These are phyloP conservation scores for Aschersonia sp. DNA, from an alignment of 2,329 filamentous ascomycete species.

Conservation along the genomic window DNA sequence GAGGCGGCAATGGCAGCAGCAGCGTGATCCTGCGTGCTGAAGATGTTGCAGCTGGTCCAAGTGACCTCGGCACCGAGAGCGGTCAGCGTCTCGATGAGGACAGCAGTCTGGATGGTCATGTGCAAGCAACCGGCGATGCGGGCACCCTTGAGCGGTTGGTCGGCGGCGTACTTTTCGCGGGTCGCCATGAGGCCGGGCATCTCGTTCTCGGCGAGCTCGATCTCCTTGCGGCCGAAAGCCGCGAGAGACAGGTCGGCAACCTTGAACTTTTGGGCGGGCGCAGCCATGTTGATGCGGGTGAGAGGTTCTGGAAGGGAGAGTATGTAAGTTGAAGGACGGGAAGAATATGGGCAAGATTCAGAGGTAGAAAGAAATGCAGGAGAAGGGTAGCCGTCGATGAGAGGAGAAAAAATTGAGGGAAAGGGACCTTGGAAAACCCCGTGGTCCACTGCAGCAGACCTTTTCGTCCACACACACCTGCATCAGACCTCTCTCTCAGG, in stretches of 20 bases:
- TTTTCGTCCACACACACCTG: no score
- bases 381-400: no score
- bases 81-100: slow-evolving; percentile 95
- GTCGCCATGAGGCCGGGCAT: slow-evolving; percentile 98
- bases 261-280: slow-evolving; percentile 89
- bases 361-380: no score
- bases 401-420: no score
- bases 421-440: no score
- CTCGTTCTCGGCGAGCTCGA: slow-evolving; percentile 90
- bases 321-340: slow-evolving; percentile 1
- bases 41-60: slow-evolving; percentile 99
- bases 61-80: slow-evolving; percentile 95
- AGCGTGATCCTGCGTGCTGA: slow-evolving; percentile 97
- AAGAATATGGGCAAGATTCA: slow-evolving; percentile 5
- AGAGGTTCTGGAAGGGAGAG: slow-evolving; percentile 4
- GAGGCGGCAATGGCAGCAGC: slow-evolving; percentile 91
- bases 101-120: slow-evolving; percentile 99
- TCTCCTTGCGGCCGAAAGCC: slow-evolving; percentile 97
- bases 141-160: slow-evolving; percentile 89
- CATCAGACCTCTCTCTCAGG: no score
- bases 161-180: slow-evolving; percentile 74
- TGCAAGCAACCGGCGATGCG: slow-evolving; percentile 96
- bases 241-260: slow-evolving; percentile 96
- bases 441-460: no score
- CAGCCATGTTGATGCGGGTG: slow-evolving; percentile 38